Base-by-base conservation (phyloP, 768 basidiomycete species). In the Termitomyces sp. region DNA sequence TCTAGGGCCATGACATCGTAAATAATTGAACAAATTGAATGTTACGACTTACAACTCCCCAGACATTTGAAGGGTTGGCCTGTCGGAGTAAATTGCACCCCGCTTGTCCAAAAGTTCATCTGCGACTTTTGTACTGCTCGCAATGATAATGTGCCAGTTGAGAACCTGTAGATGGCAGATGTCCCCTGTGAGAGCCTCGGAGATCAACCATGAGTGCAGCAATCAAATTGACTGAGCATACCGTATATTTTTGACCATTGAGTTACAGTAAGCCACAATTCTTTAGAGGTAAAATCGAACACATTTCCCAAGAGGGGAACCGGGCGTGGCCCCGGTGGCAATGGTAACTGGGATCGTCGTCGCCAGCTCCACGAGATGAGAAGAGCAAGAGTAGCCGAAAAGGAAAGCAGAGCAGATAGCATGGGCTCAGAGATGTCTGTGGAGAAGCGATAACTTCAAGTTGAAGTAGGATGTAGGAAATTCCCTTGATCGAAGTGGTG, bases 51-150 rank as follows among this genome's bases (percentile, higher is more conserved):
- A 63, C 64, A 63, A 42, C 27, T 61, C 56, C 12, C 51, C 49
- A 23, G 54, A 32, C 54, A 61, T 60, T 17, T 54, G 59, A 5
- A 61, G 29, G n/a, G 38, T 46, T 8, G 59, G 53, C 17, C 60
- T 56, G 60, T 67, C 68, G 5, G 77, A 76, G 61, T 78, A 78
- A 5, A 71, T 74, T 5, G 65, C 58, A 1, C 73, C 47, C 4
- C 74, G 67, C 43, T 72, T 71, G 27, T 75, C 71, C 17, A 78
- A 65, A 2, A 78, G 64, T 8, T 73, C 74, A 25, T 67, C 64
- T 7, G 69, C 70, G 21, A 68, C 66, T 38, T 71, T 65, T 25
- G 65, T 53, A n/a, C 67, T 71, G 57, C 71, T 77, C 35, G 75
- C 54, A 32, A 77, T 56, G 44, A 75, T 62, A 23, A 71, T 54